Evolutionary conservation across 2,329 filamentous ascomycete genomes (phyloP), one percentile per base, ranked within the genome.

Genomic region (Xylaria sp.): DNA sequence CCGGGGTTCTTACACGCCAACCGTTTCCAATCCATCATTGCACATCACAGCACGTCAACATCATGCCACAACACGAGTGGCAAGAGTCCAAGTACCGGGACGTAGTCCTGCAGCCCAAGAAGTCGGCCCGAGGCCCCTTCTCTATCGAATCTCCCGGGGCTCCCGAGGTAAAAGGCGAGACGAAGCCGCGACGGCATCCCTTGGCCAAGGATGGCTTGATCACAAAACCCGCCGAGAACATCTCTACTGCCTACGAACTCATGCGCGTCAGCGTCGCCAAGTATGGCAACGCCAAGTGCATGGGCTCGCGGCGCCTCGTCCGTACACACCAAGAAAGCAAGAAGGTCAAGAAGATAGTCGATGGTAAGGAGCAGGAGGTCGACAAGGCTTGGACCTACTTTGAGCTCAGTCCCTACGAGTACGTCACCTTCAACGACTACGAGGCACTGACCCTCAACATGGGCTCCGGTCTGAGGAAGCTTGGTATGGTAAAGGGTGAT

Each of bases 371-470:
- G 85, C 84, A 88, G 76, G 88, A 94, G 81, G 88, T 94, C 34
- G 92, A 95, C 80, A 97, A 97, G 89, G 87, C 93, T 78, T 97
- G 93, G 93, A 91, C 90, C 66, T 97, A 92, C 82, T 96, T 93
- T 79, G 93, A 97, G 84, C 89, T 95, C 76, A 91, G 91, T 78
- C 85, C 85, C 61, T 97, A 95, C 84, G 87, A 89, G 70, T 97
- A 92, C 84, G 85, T 91, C 78, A 91, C 87, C 78, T 97, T 92
- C 82, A 86, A 88, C 75, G 91, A 96, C 80, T 96, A 94, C 78
- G 90, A 94, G 84, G 86, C 89, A 78, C 83, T 91, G 75, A 87
- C 86, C 28, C 82, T 92, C 50, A 85, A 92, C 74, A 78, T 94
- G 41, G 93, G 92, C 60, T 84, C 88, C 34, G 93, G 90, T 63